Percentiles rank a stretch among this genome's conserved stretches.
Conservation (phyloP, 495 filamentous ascomycete genomes). For the Aspergillus haitiensis region DNA sequence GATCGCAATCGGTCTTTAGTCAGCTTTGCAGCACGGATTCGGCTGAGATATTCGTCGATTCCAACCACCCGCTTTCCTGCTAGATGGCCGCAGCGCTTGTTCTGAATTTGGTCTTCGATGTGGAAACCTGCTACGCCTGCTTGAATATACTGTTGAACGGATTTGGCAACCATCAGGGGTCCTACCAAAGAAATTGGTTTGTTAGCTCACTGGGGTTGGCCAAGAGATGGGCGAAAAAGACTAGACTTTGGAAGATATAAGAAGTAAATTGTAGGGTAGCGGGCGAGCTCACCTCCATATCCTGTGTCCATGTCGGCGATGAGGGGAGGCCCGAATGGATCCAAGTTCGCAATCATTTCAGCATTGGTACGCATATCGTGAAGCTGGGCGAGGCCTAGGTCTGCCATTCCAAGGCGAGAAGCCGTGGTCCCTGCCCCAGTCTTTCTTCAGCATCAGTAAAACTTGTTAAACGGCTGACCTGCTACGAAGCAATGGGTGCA, state of each 20-base stretch:
- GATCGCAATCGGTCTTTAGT: conserved; percentile 49
- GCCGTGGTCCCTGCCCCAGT: conserved; percentile 68
- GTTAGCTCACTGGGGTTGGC: background rate
- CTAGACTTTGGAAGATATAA: background rate
- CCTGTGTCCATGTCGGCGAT: conserved; percentile 74
- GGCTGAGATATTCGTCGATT: conserved; percentile 50
- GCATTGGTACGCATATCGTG: conserved; percentile 68
- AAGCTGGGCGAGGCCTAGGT: conserved; percentile 63
- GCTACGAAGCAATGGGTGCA: background rate
- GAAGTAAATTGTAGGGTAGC: background rate
- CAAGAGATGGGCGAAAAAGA: no score
- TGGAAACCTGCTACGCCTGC: conserved; percentile 70
- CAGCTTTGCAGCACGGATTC: conserved; percentile 55
- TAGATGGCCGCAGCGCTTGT: conserved; percentile 66
- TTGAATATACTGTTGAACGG: conserved; percentile 64
- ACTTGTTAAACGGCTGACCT: background rate
- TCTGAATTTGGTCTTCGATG: conserved; percentile 68
- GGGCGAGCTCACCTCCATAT: conserved; percentile 51
- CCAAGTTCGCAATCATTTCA: conserved; percentile 63
- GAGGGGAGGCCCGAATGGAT: conserved; percentile 56
- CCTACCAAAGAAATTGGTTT: conserved; percentile 32
- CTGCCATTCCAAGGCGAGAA: conserved; percentile 62
- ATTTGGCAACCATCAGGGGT: conserved; percentile 60
- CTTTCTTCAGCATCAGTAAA: conserved; percentile 31
- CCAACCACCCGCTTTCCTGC: conserved; percentile 61